phyloP scores from a whole-genome alignment of 805 yeast genomes.

The Sungouiella blattae region DNA sequence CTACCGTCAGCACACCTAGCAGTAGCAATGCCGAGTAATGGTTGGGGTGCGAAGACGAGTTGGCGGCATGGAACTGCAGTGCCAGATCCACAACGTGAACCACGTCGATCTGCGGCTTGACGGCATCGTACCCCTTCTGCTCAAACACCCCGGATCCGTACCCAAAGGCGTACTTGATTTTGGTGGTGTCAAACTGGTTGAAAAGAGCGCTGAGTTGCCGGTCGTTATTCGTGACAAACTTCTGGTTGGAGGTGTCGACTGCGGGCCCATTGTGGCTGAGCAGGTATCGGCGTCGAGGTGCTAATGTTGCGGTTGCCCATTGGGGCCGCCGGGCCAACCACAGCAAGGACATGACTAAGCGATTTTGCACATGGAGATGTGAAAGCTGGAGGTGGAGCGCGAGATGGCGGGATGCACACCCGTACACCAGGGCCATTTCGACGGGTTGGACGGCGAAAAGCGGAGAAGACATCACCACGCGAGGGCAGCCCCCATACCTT shows the following conservation, averaged over 20 bases:
- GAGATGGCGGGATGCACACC: too few species aligned
- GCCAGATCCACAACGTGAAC: constrained; percentile 79
- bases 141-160: constrained; percentile 92
- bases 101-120: constrained; percentile 75
- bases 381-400: too few species aligned
- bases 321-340: too few species aligned
- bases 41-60: constrained; percentile 59
- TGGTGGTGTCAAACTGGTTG: constrained; percentile 38
- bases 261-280: too few species aligned
- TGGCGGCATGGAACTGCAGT: constrained; percentile 70
- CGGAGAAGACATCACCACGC: too few species aligned
- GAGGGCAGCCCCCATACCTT: too few species aligned
- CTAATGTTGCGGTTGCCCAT: too few species aligned
- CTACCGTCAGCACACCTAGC: constrained; percentile 35
- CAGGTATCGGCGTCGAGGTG: too few species aligned
- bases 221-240: constrained; percentile 1
- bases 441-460: too few species aligned
- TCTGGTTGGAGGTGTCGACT: constrained; percentile 3
- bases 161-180: constrained; percentile 79
- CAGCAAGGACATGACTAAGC: too few species aligned
- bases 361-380: too few species aligned
- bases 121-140: constrained; percentile 46
- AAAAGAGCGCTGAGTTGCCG: constrained; percentile 7
- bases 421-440: too few species aligned
- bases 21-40: constrained; percentile 73